These are phyloP conservation scores for Lepidopterella palustris DNA, from an alignment of 495 filamentous ascomycete species.

Conservation along the genomic window DNA sequence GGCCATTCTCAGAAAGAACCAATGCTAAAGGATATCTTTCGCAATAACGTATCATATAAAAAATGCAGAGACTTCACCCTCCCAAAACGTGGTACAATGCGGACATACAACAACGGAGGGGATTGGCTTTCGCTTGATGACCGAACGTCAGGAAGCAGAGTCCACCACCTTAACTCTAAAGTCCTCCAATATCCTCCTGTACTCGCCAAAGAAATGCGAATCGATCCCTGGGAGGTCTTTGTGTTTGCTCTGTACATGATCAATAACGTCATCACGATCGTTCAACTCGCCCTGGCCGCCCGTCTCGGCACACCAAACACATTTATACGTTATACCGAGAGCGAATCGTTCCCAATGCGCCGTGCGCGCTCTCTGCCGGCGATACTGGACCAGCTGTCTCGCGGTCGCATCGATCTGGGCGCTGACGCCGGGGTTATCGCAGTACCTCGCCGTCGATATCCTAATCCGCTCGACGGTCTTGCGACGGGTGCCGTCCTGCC, in stretches of 20 bases:
- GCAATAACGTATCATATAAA: too few relatives aligned
- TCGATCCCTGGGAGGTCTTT: neutral
- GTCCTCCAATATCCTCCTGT: neutral
- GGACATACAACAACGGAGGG: too few relatives aligned
- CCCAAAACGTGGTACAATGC: too few relatives aligned
- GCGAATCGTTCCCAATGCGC: conserved; percentile 2
- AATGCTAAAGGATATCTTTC: too few relatives aligned
- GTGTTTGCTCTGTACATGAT: neutral
- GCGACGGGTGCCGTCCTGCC: neutral
- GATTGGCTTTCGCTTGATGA: too few relatives aligned
- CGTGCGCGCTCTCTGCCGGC: neutral
- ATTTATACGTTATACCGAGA: neutral
- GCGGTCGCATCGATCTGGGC: neutral
- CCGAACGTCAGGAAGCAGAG: too few relatives aligned
- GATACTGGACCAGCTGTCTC: neutral
- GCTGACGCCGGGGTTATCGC: neutral
- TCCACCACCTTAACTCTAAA: neutral
- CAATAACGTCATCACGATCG: neutral
- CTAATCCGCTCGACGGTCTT: neutral
- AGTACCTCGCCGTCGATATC: neutral
- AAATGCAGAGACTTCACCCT: too few relatives aligned
- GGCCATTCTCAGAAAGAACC: too few relatives aligned
- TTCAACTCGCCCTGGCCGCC: neutral
- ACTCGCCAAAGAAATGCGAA: neutral
- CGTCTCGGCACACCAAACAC: neutral